Percentiles rank a stretch among this genome's conserved stretches.
phyloP scores from a whole-genome alignment of 176 grass and related monocot genomes.

The Microstegium vimineum region DNA sequence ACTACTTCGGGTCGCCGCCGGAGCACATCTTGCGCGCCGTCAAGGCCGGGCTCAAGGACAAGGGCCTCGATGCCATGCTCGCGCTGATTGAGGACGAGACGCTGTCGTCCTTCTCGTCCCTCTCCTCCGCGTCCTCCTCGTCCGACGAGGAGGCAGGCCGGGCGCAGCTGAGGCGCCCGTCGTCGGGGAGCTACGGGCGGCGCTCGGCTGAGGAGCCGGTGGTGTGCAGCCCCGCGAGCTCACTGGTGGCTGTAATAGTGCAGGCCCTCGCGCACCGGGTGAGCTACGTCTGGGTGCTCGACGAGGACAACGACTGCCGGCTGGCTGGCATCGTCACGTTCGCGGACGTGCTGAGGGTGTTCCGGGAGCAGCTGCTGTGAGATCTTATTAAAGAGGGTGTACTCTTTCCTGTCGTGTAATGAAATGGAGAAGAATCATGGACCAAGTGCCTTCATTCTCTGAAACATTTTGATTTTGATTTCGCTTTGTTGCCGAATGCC shows the following conservation, averaged over 20 bases:
- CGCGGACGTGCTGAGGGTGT: conserved; percentile 59
- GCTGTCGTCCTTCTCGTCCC: conserved; percentile 40
- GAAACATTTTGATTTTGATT: too few species aligned
- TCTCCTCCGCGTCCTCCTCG: conserved; percentile 43
- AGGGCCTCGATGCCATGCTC: conserved; percentile 56
- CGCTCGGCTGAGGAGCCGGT: conserved; percentile 53
- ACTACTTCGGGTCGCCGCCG: conserved; percentile 53
- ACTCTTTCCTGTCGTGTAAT: conserved; percentile 14
- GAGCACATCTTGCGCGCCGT: conserved; percentile 53
- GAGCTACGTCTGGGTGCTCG: conserved; percentile 77
- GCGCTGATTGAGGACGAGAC: conserved; percentile 69
- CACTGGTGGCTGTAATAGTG: conserved; percentile 71
- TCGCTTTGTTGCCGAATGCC: too few species aligned
- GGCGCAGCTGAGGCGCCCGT: conserved; percentile 15
- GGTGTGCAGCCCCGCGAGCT: conserved; percentile 67
- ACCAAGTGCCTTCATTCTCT: too few species aligned
- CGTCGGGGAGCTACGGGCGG: conserved; percentile 55
- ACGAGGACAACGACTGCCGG: conserved; percentile 47
- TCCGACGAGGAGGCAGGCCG: conserved; percentile 55
- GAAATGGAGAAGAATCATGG: too few species aligned
- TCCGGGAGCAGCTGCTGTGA: conserved; percentile 62
- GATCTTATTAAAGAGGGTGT: conserved; percentile 9
- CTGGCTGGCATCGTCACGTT: conserved; percentile 70
- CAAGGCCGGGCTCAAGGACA: conserved; percentile 51
- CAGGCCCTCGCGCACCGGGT: conserved; percentile 65